Conservation (phyloP, 2,329 filamentous ascomycete species). For the Penicillium sp. region DNA sequence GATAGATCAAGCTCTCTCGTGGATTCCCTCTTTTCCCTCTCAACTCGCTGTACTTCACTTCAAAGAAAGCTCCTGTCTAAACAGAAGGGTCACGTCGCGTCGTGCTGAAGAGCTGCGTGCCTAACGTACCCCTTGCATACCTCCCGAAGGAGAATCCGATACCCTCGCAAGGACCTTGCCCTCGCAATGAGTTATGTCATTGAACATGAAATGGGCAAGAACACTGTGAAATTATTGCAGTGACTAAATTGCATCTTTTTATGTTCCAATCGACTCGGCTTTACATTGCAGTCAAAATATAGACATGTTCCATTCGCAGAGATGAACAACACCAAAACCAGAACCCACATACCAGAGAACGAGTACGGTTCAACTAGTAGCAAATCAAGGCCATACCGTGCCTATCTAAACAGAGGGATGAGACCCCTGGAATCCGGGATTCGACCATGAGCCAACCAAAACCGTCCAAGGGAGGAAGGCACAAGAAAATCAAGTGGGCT, state of each 20-base stretch:
- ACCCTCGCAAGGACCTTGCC: not conserved
- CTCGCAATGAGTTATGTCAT: not conserved
- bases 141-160: not conserved
- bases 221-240: too few relatives aligned
- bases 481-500: not conserved
- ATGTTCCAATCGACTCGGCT: not conserved
- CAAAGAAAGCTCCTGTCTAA: not conserved
- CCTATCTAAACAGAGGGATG: slow-evolving; percentile 3
- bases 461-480: slow-evolving; percentile 1
- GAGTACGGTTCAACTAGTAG: not conserved
- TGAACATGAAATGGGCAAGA: too few relatives aligned
- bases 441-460: not conserved
- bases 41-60: not conserved
- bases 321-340: not conserved
- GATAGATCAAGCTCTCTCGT: not conserved
- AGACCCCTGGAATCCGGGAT: slow-evolving; percentile 7
- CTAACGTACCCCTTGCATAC: not conserved
- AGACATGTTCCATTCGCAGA: not conserved
- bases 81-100: not conserved
- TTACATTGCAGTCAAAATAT: not conserved
- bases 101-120: not conserved
- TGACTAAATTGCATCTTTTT: not conserved
- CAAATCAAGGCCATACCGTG: not conserved
- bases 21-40: not conserved
- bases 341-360: slow-evolving; percentile 1